These are phyloP conservation scores for Phaffia rhodozyma DNA, from an alignment of 1,284 basidiomycete species.

Conservation along the genomic window DNA sequence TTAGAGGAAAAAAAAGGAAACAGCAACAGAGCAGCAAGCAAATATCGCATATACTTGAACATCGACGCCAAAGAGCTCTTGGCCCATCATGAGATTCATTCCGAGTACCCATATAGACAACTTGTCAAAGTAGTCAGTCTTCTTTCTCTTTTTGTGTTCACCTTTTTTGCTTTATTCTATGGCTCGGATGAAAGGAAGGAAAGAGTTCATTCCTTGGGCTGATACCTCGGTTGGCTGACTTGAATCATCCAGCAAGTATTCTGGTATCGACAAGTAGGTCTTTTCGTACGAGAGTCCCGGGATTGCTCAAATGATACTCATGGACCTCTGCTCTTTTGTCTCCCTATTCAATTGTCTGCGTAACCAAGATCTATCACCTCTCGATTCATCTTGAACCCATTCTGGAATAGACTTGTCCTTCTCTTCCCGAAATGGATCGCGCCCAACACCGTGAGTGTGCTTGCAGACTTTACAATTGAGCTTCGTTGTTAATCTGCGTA, in stretches of 20 bases:
- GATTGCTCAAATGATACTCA: neutral
- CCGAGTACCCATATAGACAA: neutral
- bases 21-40: no score
- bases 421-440: constrained; percentile 79
- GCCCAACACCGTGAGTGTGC: constrained; percentile 61
- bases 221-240: neutral
- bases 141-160: no score
- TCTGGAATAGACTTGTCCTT: constrained; percentile 89
- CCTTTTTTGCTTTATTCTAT: no score
- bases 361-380: constrained; percentile 54
- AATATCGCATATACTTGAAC: no score
- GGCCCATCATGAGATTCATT: no score
- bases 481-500: neutral
- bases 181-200: neutral
- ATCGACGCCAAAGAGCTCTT: no score
- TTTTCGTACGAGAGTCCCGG: neutral
- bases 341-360: no score
- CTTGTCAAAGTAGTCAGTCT: constrained; percentile 13
- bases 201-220: neutral
- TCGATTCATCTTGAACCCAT: constrained; percentile 71
- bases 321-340: neutral
- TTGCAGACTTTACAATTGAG: no score
- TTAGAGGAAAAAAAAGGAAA: no score
- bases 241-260: constrained; percentile 15
- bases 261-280: constrained; percentile 15